These are phyloP conservation scores for Alternaria ethzedia DNA, from an alignment of 2,329 filamentous ascomycete species.

Conservation along the genomic window DNA sequence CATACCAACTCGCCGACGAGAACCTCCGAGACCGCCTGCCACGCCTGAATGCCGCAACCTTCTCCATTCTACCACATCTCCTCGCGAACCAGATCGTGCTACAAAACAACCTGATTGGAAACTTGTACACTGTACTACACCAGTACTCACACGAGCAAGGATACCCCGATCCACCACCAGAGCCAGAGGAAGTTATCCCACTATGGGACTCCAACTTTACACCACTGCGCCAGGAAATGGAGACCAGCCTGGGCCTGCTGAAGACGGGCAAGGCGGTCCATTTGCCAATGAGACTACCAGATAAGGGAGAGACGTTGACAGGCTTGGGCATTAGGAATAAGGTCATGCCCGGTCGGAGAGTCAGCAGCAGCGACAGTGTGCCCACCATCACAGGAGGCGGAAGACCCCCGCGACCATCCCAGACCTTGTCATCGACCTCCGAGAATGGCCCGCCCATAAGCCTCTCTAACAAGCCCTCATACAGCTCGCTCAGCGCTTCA, in stretches of 20 bases:
- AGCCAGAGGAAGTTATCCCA: slow-evolving; percentile 73
- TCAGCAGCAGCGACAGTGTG: slow-evolving; percentile 46
- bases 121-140: slow-evolving; percentile 79
- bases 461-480: slow-evolving; percentile 44
- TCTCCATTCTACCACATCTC: slow-evolving; percentile 75
- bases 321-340: slow-evolving; percentile 56
- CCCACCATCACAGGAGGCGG: slow-evolving; percentile 30
- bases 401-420: slow-evolving; percentile 35
- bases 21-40: slow-evolving; percentile 75
- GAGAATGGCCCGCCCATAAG: slow-evolving; percentile 41
- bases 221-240: slow-evolving; percentile 69
- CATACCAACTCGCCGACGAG: slow-evolving; percentile 77
- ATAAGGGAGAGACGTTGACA: slow-evolving; percentile 54
- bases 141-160: slow-evolving; percentile 72
- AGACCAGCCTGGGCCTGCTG: slow-evolving; percentile 67
- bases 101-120: slow-evolving; percentile 77
- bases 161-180: slow-evolving; percentile 74
- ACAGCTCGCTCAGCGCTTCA: slow-evolving; percentile 40
- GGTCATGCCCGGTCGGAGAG: slow-evolving; percentile 41
- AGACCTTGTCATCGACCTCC: slow-evolving; percentile 30
- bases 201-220: slow-evolving; percentile 70
- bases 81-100: slow-evolving; percentile 74
- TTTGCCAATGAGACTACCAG: slow-evolving; percentile 59
- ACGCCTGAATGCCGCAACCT: slow-evolving; percentile 71
- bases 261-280: slow-evolving; percentile 71